Evolutionary conservation across 2,329 filamentous ascomycete species (phyloP).

Genomic region (Penicillium sp.): DNA sequence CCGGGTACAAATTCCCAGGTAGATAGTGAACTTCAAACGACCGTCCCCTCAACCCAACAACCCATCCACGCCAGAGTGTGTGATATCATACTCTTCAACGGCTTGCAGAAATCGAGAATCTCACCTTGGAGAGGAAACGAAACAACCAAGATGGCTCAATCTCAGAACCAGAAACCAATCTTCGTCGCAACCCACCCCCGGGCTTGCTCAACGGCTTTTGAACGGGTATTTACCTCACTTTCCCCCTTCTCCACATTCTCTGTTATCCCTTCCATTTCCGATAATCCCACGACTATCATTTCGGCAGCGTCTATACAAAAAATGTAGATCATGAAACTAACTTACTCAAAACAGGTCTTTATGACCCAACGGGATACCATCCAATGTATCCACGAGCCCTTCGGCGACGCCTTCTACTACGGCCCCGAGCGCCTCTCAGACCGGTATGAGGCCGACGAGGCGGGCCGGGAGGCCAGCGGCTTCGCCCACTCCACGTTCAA

Average conservation of each 20-base stretch:
- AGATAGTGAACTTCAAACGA: conserved; percentile 19
- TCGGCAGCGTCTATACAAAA: not conserved
- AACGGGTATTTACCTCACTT: conserved; percentile 67
- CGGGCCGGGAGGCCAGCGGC: conserved; percentile 48
- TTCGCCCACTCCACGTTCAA: conserved; percentile 52
- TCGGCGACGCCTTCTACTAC: conserved; percentile 95
- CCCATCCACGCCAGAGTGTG: not conserved
- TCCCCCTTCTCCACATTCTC: not conserved
- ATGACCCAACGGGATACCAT: conserved; percentile 88
- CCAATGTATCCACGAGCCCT: conserved; percentile 89
- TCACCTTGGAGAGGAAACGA: not conserved
- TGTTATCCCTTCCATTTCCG: not conserved
- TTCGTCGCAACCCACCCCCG: conserved; percentile 94
- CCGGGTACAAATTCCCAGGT: conserved; percentile 31
- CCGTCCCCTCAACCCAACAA: not conserved
- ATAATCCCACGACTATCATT: not conserved
- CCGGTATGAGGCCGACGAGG: conserved; percentile 75
- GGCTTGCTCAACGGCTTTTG: conserved; percentile 96
- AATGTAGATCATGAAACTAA: conserved; percentile 9
- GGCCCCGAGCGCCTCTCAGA: conserved; percentile 84
- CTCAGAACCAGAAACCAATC: conserved; percentile 67
- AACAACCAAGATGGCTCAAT: conserved; percentile 61
- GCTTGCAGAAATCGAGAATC: not conserved
- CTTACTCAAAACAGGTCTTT: conserved; percentile 70
- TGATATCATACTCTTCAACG: not conserved